Evolutionary conservation across 2,329 filamentous ascomycete genomes (phyloP).

Genomic region (Xylariaceae sp.): DNA sequence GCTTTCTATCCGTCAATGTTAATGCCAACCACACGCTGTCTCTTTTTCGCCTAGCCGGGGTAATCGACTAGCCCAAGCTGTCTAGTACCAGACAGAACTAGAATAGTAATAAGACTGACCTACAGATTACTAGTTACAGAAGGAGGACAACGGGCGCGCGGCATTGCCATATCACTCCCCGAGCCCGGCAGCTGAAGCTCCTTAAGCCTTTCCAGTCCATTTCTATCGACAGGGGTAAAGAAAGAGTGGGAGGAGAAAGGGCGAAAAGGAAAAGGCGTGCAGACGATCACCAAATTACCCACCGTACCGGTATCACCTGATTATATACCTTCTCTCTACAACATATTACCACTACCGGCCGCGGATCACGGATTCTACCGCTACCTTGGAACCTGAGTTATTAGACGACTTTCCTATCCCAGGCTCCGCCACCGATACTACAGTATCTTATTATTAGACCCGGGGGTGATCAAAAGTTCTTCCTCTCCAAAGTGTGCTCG

Average conservation of each 20-base stretch:
- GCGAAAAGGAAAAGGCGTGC: background rate
- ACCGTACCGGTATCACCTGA: too few relatives aligned
- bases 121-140: conserved; percentile 26
- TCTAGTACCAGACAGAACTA: conserved; percentile 17
- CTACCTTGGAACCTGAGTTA: background rate
- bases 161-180: conserved; percentile 13
- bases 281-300: background rate
- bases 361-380: conserved; percentile 4
- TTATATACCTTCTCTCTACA: conserved; percentile 2
- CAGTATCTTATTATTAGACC: conserved; percentile 20
- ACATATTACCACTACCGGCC: conserved; percentile 7
- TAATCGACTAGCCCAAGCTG: conserved; percentile 9
- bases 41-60: conserved; percentile 22
- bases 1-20: background rate
- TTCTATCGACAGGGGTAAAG: conserved; percentile 10
- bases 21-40: conserved; percentile 6
- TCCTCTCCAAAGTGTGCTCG: background rate
- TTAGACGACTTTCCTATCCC: conserved; percentile 4
- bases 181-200: background rate
- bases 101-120: conserved; percentile 23
- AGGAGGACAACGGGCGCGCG: background rate
- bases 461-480: background rate
- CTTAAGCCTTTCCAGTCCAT: background rate
- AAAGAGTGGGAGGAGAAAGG: background rate
- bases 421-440: background rate